Conservation (phyloP, 345 rosid genomes). For the Salix arbutifolia region DNA sequence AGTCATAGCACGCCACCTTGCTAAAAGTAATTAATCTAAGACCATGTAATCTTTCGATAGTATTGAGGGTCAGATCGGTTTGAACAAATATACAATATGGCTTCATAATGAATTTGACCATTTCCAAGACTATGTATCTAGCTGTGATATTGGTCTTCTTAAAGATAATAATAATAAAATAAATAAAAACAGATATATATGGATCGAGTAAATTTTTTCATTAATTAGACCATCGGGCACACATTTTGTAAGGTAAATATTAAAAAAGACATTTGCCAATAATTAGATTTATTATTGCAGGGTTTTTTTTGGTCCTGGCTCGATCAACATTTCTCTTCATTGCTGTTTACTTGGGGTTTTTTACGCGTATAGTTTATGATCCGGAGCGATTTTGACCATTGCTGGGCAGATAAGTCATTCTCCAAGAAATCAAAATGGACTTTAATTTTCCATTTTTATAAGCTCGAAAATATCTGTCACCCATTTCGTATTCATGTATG, state of each 20-base stretch:
- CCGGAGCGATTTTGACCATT: conserved; percentile 9
- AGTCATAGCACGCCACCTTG: background rate
- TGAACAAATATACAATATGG: background rate
- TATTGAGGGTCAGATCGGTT: background rate
- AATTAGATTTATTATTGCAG: background rate
- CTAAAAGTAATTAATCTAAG: background rate
- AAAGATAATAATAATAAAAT: background rate
- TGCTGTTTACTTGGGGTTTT: background rate
- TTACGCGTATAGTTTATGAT: background rate
- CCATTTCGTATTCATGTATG: conserved; percentile 31
- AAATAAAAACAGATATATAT: no score
- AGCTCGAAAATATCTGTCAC: conserved; percentile 39
- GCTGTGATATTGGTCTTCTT: background rate
- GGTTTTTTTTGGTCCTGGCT: background rate
- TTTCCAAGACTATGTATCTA: background rate
- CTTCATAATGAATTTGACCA: background rate
- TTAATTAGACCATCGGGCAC: background rate
- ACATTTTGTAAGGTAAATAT: background rate
- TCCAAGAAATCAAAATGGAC: conserved; percentile 1
- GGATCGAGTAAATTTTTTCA: background rate
- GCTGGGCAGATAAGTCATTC: conserved; percentile 16
- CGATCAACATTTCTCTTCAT: background rate
- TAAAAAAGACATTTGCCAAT: background rate
- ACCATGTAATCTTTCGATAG: background rate
- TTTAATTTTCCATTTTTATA: background rate